These are phyloP conservation scores for Parietichytrium sp. DNA, from an alignment of 108 stramenopile species.

Conservation along the genomic window DNA sequence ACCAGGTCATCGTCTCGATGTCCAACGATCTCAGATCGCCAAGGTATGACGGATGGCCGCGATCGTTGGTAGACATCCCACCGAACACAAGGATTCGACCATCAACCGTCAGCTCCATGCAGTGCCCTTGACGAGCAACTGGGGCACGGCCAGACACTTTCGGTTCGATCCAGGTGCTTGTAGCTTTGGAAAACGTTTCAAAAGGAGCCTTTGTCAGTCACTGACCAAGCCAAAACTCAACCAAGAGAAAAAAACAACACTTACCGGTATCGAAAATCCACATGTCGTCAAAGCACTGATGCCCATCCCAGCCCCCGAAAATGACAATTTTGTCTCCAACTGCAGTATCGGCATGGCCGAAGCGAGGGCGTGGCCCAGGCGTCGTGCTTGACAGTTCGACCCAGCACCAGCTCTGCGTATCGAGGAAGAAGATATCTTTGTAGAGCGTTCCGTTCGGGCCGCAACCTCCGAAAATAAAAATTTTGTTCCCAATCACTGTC, in stretches of 20 bases:
- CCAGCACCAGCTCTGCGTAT: conserved; percentile 65
- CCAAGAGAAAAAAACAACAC: conserved; percentile 38
- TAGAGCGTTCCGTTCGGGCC: conserved; percentile 52
- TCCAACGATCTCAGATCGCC: conserved; percentile 57
- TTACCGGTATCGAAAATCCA: conserved; percentile 71
- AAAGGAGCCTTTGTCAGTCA: background rate
- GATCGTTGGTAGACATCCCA: conserved; percentile 47
- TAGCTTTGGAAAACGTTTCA: too few relatives aligned
- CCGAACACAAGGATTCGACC: conserved; percentile 62
- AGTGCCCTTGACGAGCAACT: conserved; percentile 55
- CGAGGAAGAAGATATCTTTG: conserved; percentile 64
- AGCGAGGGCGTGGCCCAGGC: conserved; percentile 53
- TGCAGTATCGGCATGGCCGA: conserved; percentile 56
- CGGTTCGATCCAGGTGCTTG: conserved; percentile 53
- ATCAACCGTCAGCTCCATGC: conserved; percentile 50
- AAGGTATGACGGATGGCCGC: conserved; percentile 52
- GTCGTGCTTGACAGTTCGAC: conserved; percentile 55
- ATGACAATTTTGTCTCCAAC: conserved; percentile 69
- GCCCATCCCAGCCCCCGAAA: conserved; percentile 70
- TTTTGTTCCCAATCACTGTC: conserved; percentile 47
- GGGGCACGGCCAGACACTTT: conserved; percentile 54
- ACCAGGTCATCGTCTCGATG: conserved; percentile 62
- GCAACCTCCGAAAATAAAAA: conserved; percentile 66
- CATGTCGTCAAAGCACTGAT: conserved; percentile 55
- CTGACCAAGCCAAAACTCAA: background rate